Evolutionary conservation across 768 basidiomycete species (phyloP), one percentile per base, ranked within the genome.

Genomic region (Hericium alpestre): DNA sequence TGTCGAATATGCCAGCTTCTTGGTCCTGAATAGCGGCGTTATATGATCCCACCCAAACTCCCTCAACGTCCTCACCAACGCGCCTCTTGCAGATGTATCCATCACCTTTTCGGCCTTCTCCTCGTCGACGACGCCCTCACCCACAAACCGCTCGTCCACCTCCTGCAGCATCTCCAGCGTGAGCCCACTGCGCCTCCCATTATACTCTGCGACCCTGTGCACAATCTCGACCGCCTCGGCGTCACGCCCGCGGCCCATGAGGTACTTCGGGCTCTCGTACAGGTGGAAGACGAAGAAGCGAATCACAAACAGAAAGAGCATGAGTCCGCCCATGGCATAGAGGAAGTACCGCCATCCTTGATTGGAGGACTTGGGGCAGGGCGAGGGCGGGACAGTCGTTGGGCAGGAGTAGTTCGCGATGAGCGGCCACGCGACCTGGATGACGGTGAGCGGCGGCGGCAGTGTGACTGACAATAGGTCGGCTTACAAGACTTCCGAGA

Each of bases 341-440:
- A 87, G 71, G 65, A 87, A 82, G 66, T 87, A 87, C 22, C 87
- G 75, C 87, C 87, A 90, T 18, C 87, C 87, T 69, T 78, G 67
- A 59, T 90, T 88, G 5, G 78, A 74, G 1, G 74, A 70, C 27
- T 74, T 73, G 6, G 75, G 69, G 65, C 81, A 78, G 50, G 68
- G 64, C 2, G 65, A 55, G 6, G 69, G 37, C 53, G 60, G 62
- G 20, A 65, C 57, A 5, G 73, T 69, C 32, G 55, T 62, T 6
- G 75, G 63, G 62, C 87, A 89, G 4, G 86, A 86, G 65, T 76
- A 82, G 62, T 86, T 78, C n/a, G 79, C 74, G 51, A 89, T 76
- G 12, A 90, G 72, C 1, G 84, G 83, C 87, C 86, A 88, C 3
- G 86, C 85, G 59, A 88, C 72, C 77, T 84, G 18, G 12, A 54